Evolutionary conservation across 805 yeast species (phyloP), one percentile per base, ranked within the genome.

Genomic region (Saccharomycopsis oosterbeekiorum): DNA sequence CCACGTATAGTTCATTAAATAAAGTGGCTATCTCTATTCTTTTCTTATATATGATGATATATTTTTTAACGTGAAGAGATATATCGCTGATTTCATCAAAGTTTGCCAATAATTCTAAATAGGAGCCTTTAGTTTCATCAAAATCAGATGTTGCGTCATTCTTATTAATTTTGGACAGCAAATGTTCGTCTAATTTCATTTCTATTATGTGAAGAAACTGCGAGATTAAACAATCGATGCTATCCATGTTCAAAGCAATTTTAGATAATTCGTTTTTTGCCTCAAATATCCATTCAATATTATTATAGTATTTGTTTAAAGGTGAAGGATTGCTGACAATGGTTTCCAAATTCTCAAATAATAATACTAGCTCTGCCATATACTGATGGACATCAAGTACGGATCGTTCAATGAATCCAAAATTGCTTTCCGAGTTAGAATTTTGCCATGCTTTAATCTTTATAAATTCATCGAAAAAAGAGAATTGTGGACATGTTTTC

Each of bases 321-420:
- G 64, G 64, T 9, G 64, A 63, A 21, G 58, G 41, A 55, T 60
- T 63, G 21, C 59, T 59, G 26, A 58, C 43, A 11, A 63, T 56
- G 19, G 64, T 59, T 21, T 63, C 63, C 39, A 65, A 55, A 17
- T 63, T 61, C 34, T 61, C 55, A 14, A 65, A 55, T 29, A 64
- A 42, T 21, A 55, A 14, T 4, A 64, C 19, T 5, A 64, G 40
- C 40, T 65, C 67, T 12, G 54, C 54, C 26, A 65, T 56, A 40
- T 65, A 65, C 29, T 55, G 62, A 37, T 74, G 73, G 55, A 80
- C 68, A 59, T 72, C 68, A 29, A 69, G 63, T 12, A 76, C 69
- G 53, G 74, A 64, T 6, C 64, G 51, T 37, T 69, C 67, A 57
- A 74, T 70, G 53, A 68, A 63, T 21, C 56, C 36, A 12, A 65